These are phyloP conservation scores for Capillidium rhysosporum DNA, from an alignment of 371 early-diverging fungal species.

Conservation along the genomic window DNA sequence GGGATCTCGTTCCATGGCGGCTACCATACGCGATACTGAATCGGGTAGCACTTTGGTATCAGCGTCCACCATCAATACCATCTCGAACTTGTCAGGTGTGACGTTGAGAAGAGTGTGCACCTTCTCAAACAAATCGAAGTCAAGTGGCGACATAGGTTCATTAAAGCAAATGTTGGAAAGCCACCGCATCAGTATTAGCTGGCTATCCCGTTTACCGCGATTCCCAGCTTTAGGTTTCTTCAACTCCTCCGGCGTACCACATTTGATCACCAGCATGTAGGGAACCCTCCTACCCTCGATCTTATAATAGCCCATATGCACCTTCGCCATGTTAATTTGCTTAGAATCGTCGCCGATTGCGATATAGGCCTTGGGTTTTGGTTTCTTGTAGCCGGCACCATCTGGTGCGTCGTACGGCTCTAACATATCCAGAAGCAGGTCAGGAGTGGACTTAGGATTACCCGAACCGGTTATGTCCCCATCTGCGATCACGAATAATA, in stretches of 20 bases:
- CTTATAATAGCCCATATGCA: constrained; percentile 83
- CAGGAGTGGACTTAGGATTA: constrained; percentile 50
- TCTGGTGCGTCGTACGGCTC: constrained; percentile 32
- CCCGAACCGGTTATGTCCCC: constrained; percentile 67
- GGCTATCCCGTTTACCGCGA: constrained; percentile 97
- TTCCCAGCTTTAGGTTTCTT: constrained; percentile 70
- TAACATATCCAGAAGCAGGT: constrained; percentile 44
- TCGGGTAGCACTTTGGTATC: constrained; percentile 73
- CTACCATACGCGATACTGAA: constrained; percentile 45
- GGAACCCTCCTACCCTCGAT: constrained; percentile 40
- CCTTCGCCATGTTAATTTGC: constrained; percentile 75
- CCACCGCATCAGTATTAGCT: constrained; percentile 94
- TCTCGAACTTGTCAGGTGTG: constrained; percentile 64
- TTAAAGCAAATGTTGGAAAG: constrained; percentile 76
- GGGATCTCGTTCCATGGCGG: constrained; percentile 55
- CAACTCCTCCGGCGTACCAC: constrained; percentile 60
- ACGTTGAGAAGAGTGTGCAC: constrained; percentile 60
- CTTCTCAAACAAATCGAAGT: constrained; percentile 79
- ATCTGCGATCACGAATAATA: constrained; percentile 77
- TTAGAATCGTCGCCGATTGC: constrained; percentile 71
- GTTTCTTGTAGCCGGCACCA: constrained; percentile 11
- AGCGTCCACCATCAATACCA: constrained; percentile 91
- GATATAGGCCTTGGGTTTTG: constrained; percentile 51
- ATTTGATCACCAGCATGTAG: constrained; percentile 79
- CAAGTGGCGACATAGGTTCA: constrained; percentile 83